Percentiles rank a stretch among this genome's conserved stretches.
Evolutionary conservation across 306 rosid species (phyloP).

Genomic region (Cucurbita maxima): DNA sequence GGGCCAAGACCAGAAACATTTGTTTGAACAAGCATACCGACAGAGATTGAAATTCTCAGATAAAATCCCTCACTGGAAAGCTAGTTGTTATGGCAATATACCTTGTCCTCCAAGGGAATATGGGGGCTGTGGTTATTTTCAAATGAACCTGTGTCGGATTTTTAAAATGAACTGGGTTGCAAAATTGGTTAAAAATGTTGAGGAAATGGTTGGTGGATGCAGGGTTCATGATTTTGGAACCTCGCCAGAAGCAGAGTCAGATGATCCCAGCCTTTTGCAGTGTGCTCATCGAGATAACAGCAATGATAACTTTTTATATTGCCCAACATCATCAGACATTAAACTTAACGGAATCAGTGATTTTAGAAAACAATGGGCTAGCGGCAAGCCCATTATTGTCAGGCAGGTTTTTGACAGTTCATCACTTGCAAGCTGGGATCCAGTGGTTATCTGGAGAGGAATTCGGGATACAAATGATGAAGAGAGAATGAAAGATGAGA

Average conservation of each 20-base stretch:
- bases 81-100: constrained; percentile 49
- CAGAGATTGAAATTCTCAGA: constrained; percentile 29
- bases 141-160: constrained; percentile 68
- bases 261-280: constrained; percentile 33
- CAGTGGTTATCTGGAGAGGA: constrained; percentile 70
- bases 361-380: constrained; percentile 82
- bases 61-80: constrained; percentile 65
- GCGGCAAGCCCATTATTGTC: constrained; percentile 63
- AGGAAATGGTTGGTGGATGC: constrained; percentile 97
- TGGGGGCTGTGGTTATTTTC: constrained; percentile 77
- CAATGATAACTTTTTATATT: constrained; percentile 50
- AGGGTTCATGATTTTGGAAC: constrained; percentile 24
- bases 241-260: constrained; percentile 19
- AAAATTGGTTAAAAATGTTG: constrained; percentile 87
- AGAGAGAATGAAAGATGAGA: constrained; percentile 57
- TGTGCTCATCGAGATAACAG: constrained; percentile 46
- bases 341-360: constrained; percentile 52
- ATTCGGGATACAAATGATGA: constrained; percentile 47
- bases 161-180: constrained; percentile 99
- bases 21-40: constrained; percentile 24
- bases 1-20: constrained; percentile 21
- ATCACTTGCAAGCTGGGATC: constrained; percentile 76
- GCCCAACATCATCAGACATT: constrained; percentile 56
- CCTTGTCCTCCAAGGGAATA: constrained; percentile 85
- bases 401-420: constrained; percentile 73